Conservation (phyloP, 73 alveolate species). For the Tetrahymena malaccensis region DNA sequence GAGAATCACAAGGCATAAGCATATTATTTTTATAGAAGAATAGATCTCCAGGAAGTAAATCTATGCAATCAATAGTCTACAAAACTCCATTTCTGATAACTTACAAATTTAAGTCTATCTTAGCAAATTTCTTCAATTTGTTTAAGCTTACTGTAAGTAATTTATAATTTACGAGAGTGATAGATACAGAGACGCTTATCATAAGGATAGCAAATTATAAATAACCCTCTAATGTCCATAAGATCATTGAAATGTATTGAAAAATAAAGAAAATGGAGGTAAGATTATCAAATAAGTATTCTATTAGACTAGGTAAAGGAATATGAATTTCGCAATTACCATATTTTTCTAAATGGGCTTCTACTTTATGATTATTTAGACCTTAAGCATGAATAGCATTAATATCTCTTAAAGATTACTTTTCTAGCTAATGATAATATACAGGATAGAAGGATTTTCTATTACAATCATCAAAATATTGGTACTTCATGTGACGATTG, state of each 20-base stretch:
- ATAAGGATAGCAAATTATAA: not conserved
- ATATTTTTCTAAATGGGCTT: not conserved
- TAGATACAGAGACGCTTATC: not conserved
- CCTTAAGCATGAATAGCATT: not conserved
- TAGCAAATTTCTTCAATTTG: not conserved
- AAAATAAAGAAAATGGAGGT: not conserved
- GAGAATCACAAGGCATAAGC: slow-evolving; percentile 71
- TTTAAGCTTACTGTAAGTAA: not conserved
- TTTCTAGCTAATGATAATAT: not conserved
- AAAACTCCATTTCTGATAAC: not conserved
- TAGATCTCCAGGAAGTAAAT: slow-evolving; percentile 30
- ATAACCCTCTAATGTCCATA: not conserved
- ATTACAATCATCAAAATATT: not conserved
- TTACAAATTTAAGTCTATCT: not conserved
- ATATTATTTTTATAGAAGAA: slow-evolving; percentile 2
- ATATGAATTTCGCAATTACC: not conserved
- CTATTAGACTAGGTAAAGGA: not conserved
- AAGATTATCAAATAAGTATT: not conserved
- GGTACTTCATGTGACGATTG: not conserved
- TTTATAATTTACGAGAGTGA: not conserved
- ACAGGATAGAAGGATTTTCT: not conserved
- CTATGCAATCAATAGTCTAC: not conserved
- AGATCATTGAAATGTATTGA: not conserved
- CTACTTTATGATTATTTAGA: not conserved
- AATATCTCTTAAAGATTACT: not conserved